phyloP scores from a whole-genome alignment of 164 flowering plant species.

The Vitis rotundifolia region DNA sequence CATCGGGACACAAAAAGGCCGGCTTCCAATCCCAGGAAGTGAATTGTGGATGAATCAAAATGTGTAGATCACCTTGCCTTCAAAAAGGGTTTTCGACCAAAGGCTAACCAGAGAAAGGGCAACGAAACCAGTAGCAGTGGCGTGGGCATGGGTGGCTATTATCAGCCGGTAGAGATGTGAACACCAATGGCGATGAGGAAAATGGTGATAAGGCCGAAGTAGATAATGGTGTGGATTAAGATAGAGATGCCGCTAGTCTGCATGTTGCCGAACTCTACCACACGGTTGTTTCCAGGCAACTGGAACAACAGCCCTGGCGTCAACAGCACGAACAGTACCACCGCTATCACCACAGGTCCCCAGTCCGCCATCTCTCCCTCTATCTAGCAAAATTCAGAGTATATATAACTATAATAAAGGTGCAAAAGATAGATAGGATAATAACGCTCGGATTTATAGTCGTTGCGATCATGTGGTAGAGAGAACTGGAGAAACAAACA shows the following conservation, averaged over 20 bases:
- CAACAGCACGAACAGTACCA: conserved; percentile 62
- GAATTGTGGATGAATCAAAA: no score
- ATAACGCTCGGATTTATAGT: no score
- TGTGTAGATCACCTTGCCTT: no score
- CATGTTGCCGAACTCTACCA: conserved; percentile 52
- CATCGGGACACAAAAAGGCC: no score
- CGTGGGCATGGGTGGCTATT: neutral
- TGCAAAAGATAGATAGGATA: no score
- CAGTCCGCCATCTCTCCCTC: conserved; percentile 50
- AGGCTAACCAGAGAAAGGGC: no score
- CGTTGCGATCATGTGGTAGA: no score
- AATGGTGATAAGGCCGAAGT: conserved; percentile 58
- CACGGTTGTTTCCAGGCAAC: conserved; percentile 49
- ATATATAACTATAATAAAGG: no score
- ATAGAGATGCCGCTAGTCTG: conserved; percentile 67
- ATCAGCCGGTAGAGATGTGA: conserved; percentile 47
- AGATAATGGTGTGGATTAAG: conserved; percentile 58
- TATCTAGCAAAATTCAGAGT: neutral
- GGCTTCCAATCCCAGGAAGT: no score
- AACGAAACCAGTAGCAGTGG: neutral
- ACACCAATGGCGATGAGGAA: conserved; percentile 59
- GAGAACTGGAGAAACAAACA: no score
- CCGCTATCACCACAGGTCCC: conserved; percentile 65
- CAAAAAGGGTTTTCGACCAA: no score
- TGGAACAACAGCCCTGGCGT: conserved; percentile 68